Evolutionary conservation across 805 yeast species (phyloP).

Genomic region (Naumovozyma baii): DNA sequence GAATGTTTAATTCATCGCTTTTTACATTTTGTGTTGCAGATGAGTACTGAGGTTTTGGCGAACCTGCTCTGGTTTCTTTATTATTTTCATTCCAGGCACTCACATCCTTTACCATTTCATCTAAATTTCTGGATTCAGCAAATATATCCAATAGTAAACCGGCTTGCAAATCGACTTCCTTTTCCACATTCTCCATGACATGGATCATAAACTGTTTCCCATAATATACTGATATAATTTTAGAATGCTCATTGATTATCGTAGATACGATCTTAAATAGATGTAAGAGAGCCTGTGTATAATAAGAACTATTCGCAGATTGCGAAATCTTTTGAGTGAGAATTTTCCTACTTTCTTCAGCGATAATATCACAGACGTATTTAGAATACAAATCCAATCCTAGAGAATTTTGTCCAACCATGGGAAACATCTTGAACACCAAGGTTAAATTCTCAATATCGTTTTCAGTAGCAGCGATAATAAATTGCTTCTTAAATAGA

Average conservation of each 20-base stretch:
- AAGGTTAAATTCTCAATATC: conserved; percentile 65
- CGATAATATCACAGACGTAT: conserved; percentile 77
- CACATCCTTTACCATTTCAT: conserved; percentile 41
- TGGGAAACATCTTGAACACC: conserved; percentile 79
- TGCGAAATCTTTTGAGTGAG: conserved; percentile 42
- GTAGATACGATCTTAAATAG: conserved; percentile 77
- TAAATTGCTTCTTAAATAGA: conserved; percentile 54
- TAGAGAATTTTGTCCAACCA: conserved; percentile 57
- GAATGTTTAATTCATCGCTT: neutral
- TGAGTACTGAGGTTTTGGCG: too few species aligned
- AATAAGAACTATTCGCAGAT: conserved; percentile 18
- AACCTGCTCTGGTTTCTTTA: conserved; percentile 3
- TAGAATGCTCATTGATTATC: conserved; percentile 79
- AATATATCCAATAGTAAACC: conserved; percentile 78
- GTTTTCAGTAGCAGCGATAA: conserved; percentile 53
- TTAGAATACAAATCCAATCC: conserved; percentile 78
- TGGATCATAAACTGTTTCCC: conserved; percentile 51
- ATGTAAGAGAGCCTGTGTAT: conserved; percentile 51
- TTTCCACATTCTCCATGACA: conserved; percentile 66
- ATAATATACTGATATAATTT: conserved; percentile 64
- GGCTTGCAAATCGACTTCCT: conserved; percentile 87
- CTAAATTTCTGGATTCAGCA: conserved; percentile 60
- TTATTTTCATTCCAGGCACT: conserved; percentile 8
- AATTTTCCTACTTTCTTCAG: conserved; percentile 64
- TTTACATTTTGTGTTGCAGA: neutral